A percentile compares a stretch with the other conserved stretches of the same genome.
phyloP scores from a whole-genome alignment of 495 filamentous ascomycete species.

The Neurospora pannonica region DNA sequence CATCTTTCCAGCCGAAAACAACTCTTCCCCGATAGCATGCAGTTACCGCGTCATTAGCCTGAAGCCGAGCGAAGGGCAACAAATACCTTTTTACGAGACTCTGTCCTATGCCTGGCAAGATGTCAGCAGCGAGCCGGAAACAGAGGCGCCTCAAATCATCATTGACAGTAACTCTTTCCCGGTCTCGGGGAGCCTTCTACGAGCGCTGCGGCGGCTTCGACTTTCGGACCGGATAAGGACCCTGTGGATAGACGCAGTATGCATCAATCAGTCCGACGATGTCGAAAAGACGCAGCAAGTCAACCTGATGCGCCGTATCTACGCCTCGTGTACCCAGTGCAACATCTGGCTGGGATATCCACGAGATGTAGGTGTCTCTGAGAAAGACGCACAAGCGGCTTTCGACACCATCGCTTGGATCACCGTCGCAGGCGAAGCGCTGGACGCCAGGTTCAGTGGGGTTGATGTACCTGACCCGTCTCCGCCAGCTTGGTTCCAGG shows the following conservation, averaged over 20 bases:
- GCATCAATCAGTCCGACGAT: not conserved
- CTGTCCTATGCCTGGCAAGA: not conserved
- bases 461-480: not conserved
- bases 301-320: not conserved
- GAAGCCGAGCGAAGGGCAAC: not conserved
- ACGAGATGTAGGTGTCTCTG: not conserved
- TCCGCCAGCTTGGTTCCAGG: not conserved
- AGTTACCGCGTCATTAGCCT: not conserved
- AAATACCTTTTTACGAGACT: not conserved
- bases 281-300: not conserved
- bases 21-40: not conserved
- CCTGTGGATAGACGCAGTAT: not conserved
- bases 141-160: not conserved
- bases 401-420: not conserved
- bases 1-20: not conserved
- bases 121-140: not conserved
- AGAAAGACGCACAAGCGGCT: not conserved
- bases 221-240: not conserved
- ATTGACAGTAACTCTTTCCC: not conserved
- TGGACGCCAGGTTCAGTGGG: not conserved
- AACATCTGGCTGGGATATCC: not conserved
- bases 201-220: not conserved
- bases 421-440: not conserved
- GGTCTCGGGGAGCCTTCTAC: not conserved
- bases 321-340: not conserved